Percentiles rank a stretch among this genome's conserved stretches.
phyloP scores from a whole-genome alignment of 2,329 filamentous ascomycete species.

The Amylocarpus encephaloides region DNA sequence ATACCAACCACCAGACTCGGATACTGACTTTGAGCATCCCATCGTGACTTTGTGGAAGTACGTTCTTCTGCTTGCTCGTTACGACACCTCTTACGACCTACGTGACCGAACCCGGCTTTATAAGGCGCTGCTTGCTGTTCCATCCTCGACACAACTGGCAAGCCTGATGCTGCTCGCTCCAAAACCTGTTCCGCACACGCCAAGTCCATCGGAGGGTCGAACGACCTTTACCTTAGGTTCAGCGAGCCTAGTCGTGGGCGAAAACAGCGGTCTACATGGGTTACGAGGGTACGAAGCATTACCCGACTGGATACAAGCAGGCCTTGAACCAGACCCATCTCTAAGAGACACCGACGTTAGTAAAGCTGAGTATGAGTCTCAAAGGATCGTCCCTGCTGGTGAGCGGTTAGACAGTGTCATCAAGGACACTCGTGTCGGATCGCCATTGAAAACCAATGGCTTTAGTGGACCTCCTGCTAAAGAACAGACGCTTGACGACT shows the following conservation, averaged over 20 bases:
- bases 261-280: conserved; percentile 65
- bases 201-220: conserved; percentile 79
- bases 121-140: conserved; percentile 72
- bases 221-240: conserved; percentile 76
- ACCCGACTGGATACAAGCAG: conserved; percentile 77
- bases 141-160: conserved; percentile 72
- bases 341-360: conserved; percentile 56
- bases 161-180: conserved; percentile 86
- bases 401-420: conserved; percentile 57
- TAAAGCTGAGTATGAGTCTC: conserved; percentile 35
- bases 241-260: conserved; percentile 76
- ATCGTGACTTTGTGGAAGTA: conserved; percentile 80
- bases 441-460: conserved; percentile 44
- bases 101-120: conserved; percentile 88
- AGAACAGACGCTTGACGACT: conserved; percentile 84
- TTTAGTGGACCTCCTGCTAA: conserved; percentile 25
- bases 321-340: conserved; percentile 69
- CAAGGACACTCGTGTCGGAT: conserved; percentile 31
- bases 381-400: conserved; percentile 47
- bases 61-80: conserved; percentile 75
- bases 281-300: conserved; percentile 72
- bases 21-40: conserved; percentile 46
- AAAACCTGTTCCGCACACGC: conserved; percentile 86
- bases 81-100: conserved; percentile 91
- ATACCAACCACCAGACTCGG: conserved; percentile 18